Conservation (phyloP, 2,329 filamentous ascomycete genomes). For the Arthroderma uncinatum region DNA sequence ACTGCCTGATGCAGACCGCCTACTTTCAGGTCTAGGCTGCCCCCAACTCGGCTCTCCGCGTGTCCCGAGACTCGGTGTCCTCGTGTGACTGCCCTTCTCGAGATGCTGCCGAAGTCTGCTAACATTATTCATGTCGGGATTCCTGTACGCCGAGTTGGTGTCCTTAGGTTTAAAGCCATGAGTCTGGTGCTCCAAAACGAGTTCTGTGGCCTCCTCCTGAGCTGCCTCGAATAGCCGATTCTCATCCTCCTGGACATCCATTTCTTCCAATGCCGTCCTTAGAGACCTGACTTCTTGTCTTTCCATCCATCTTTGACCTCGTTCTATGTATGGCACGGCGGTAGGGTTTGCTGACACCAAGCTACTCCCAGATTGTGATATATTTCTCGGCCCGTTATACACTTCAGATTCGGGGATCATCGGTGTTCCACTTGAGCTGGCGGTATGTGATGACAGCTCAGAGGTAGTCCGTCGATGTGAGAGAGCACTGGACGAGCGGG, state of each 20-base stretch:
- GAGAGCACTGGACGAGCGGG: slow-evolving; percentile 32
- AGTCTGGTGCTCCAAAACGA: slow-evolving; percentile 54
- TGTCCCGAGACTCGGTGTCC: slow-evolving; percentile 29
- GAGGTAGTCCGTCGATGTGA: slow-evolving; percentile 30
- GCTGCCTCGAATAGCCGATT: slow-evolving; percentile 44
- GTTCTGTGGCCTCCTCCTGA: slow-evolving; percentile 51
- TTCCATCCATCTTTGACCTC: slow-evolving; percentile 44
- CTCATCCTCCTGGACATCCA: slow-evolving; percentile 48
- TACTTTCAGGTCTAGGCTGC: not conserved
- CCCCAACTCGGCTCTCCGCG: slow-evolving; percentile 4
- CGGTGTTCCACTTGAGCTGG: slow-evolving; percentile 2
- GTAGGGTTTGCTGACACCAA: slow-evolving; percentile 20
- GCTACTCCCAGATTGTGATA: slow-evolving; percentile 23
- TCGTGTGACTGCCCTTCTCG: slow-evolving; percentile 35
- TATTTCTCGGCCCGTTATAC: slow-evolving; percentile 23
- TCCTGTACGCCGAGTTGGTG: slow-evolving; percentile 38
- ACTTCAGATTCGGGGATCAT: slow-evolving; percentile 8
- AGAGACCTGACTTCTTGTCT: slow-evolving; percentile 48
- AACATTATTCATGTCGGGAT: slow-evolving; percentile 27
- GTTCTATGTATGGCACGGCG: slow-evolving; percentile 41
- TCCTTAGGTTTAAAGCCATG: slow-evolving; percentile 40
- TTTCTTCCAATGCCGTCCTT: slow-evolving; percentile 46
- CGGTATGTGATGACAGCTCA: slow-evolving; percentile 17
- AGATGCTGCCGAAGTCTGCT: slow-evolving; percentile 34
- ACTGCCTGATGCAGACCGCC: slow-evolving; percentile 14